Conservation (phyloP, 1,139 yeast genomes). For the Geotrichum reessii region DNA sequence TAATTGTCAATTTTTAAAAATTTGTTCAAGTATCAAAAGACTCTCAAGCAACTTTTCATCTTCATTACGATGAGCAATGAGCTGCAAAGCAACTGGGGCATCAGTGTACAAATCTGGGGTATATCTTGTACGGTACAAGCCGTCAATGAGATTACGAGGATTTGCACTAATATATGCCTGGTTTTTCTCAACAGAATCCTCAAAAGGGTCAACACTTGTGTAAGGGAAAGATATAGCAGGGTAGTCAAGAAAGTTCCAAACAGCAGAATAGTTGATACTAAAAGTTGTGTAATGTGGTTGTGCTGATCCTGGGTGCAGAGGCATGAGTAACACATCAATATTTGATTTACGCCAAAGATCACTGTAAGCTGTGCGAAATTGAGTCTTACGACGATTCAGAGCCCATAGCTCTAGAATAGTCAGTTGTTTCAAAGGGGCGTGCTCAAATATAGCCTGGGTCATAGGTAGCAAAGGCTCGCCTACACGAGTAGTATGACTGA, state of each 20-base stretch:
- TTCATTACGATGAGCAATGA: constrained; percentile 39
- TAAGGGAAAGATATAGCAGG: constrained; percentile 50
- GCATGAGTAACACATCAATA: constrained; percentile 63
- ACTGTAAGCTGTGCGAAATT: constrained; percentile 33
- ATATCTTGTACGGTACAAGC: constrained; percentile 30
- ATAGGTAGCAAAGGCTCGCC: background rate
- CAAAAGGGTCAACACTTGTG: constrained; percentile 42
- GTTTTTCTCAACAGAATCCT: constrained; percentile 33
- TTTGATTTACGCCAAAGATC: constrained; percentile 45
- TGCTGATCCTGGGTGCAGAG: constrained; percentile 66
- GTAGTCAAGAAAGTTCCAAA: constrained; percentile 49
- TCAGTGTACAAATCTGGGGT: constrained; percentile 37
- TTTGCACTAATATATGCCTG: constrained; percentile 24
- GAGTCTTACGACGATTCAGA: constrained; percentile 31
- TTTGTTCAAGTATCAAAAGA: constrained; percentile 5
- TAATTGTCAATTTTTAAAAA: background rate
- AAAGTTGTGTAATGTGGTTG: constrained; percentile 58
- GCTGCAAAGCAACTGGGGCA: constrained; percentile 43
- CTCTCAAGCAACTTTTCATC: constrained; percentile 32
- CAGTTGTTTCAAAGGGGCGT: constrained; percentile 23
- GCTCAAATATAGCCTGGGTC: constrained; percentile 22
- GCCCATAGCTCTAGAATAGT: constrained; percentile 38
- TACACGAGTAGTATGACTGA: background rate
- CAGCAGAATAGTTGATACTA: constrained; percentile 61
- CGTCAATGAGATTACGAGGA: constrained; percentile 32